Percentiles rank a stretch among this genome's conserved stretches.
phyloP scores from a whole-genome alignment of 495 filamentous ascomycete species.

The Hyaloscypha variabilis region DNA sequence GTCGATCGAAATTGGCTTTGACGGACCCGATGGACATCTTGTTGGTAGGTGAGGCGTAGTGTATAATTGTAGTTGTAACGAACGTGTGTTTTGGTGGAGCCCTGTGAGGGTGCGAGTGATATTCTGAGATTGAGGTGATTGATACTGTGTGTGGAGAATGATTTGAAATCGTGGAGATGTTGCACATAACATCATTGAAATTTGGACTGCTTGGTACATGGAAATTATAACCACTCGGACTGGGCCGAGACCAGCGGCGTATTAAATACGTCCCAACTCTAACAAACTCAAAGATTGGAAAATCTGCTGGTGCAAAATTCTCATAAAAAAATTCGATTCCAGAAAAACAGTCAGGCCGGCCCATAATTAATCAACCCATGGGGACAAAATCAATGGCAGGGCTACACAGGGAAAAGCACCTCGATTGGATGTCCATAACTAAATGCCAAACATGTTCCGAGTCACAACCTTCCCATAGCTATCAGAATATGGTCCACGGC shows the following conservation, averaged over 20 bases:
- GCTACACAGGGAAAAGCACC: too few species aligned
- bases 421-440: too few species aligned
- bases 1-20: constrained; percentile 14
- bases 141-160: not conserved
- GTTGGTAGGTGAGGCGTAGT: not conserved
- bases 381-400: too few species aligned
- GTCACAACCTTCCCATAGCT: not conserved
- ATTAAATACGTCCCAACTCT: too few species aligned
- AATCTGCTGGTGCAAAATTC: too few species aligned
- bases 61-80: not conserved
- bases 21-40: constrained; percentile 19
- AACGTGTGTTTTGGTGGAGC: too few species aligned
- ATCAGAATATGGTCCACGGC: not conserved
- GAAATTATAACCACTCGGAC: not conserved
- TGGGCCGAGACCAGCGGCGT: not conserved
- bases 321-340: too few species aligned
- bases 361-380: too few species aligned
- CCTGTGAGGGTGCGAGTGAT: not conserved
- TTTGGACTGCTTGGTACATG: not conserved
- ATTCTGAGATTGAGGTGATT: not conserved
- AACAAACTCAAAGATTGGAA: too few species aligned
- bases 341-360: too few species aligned
- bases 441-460: not conserved
- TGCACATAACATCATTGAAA: not conserved
- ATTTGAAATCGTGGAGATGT: not conserved